These are phyloP conservation scores for Mrakia frigida DNA, from an alignment of 768 basidiomycete species.

Conservation along the genomic window DNA sequence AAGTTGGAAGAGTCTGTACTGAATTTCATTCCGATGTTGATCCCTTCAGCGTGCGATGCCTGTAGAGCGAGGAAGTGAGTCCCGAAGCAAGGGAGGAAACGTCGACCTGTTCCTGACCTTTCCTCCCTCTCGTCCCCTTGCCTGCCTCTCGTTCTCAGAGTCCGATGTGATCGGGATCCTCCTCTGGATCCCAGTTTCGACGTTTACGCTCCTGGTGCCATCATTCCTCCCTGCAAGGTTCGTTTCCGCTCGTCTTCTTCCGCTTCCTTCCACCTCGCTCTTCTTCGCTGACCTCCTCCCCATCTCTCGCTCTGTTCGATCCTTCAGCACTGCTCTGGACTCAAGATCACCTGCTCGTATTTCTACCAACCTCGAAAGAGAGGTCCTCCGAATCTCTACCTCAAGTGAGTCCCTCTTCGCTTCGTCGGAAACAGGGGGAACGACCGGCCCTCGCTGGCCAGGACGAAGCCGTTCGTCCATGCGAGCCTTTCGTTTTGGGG, in stretches of 20 bases:
- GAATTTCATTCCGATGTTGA: neutral
- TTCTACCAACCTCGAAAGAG: conserved; percentile 91
- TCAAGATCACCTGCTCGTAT: conserved; percentile 80
- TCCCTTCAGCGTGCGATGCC: conserved; percentile 29
- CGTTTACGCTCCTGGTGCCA: conserved; percentile 22
- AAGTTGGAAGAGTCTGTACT: neutral
- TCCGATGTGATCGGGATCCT: conserved; percentile 39
- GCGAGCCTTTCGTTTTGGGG: neutral
- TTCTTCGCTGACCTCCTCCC: conserved; percentile 53
- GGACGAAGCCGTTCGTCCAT: neutral
- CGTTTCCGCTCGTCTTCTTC: conserved; percentile 34
- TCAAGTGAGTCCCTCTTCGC: conserved; percentile 21
- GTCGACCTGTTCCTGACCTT: too few species aligned
- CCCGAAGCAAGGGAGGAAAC: neutral
- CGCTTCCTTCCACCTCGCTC: too few species aligned
- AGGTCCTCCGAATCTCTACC: conserved; percentile 82
- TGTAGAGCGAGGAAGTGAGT: conserved; percentile 42
- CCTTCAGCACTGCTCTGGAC: conserved; percentile 64
- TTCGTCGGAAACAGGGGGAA: neutral
- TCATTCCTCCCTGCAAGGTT: conserved; percentile 36
- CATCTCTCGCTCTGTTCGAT: neutral
- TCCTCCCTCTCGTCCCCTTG: neutral
- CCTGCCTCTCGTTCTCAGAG: conserved; percentile 31
- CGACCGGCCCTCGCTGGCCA: neutral
- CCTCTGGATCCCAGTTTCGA: conserved; percentile 33